phyloP scores from a whole-genome alignment of 192 early-diverging fungal species.

The Coemansia sp. region DNA sequence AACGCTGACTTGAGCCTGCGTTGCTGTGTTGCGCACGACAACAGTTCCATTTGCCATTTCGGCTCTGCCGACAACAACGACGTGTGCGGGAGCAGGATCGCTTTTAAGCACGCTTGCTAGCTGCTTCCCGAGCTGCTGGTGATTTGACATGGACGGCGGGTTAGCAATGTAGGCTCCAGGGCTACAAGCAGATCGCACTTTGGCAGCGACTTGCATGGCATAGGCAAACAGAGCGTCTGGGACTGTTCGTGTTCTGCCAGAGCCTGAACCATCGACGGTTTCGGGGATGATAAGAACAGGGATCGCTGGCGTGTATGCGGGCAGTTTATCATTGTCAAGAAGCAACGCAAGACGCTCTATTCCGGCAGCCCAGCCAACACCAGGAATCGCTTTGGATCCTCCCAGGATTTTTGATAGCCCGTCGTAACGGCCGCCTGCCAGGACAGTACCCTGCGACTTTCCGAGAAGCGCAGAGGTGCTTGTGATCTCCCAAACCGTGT shows the following conservation, averaged over 20 bases:
- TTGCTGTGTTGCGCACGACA: conserved; percentile 17
- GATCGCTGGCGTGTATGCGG: conserved; percentile 5
- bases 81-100: conserved; percentile 1
- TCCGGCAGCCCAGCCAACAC: conserved; percentile 68
- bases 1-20: conserved; percentile 9
- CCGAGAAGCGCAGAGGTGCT: conserved; percentile 47
- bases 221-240: conserved; percentile 24
- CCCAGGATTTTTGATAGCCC: conserved; percentile 61
- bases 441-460: conserved; percentile 62
- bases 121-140: conserved; percentile 42
- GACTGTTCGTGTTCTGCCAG: not conserved
- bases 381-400: conserved; percentile 54
- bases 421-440: conserved; percentile 72
- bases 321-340: conserved; percentile 14
- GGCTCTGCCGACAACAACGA: conserved; percentile 27
- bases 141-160: not conserved
- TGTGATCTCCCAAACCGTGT: conserved; percentile 69
- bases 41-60: conserved; percentile 19
- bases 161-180: conserved; percentile 24
- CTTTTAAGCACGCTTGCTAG: conserved; percentile 21
- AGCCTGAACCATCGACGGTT: not conserved
- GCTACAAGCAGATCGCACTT: not conserved
- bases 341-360: conserved; percentile 62
- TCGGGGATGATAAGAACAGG: conserved; percentile 42
- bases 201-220: conserved; percentile 28